A percentile compares a stretch with the other conserved stretches of the same genome.
phyloP scores from a whole-genome alignment of 345 rosid genomes.

The Psidium friedrichsthalianum region DNA sequence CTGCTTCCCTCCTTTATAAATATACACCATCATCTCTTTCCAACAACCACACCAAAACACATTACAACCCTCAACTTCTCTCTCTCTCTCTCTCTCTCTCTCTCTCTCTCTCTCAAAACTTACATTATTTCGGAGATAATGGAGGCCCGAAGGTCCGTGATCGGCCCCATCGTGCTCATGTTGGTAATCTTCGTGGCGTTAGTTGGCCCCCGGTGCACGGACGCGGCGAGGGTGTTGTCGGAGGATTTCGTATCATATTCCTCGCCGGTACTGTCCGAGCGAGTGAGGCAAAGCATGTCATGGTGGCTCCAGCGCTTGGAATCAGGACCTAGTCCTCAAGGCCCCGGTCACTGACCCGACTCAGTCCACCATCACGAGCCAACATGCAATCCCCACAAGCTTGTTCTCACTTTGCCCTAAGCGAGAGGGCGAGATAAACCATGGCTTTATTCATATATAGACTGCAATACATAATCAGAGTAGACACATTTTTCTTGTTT shows the following conservation, averaged over 20 bases:
- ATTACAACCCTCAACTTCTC: background rate
- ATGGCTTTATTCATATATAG: background rate
- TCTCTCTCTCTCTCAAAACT: background rate
- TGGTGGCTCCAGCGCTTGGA: constrained; percentile 17
- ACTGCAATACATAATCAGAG: background rate
- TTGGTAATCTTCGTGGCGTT: background rate
- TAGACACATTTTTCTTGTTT: background rate
- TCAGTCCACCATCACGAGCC: background rate
- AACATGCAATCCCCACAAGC: background rate
- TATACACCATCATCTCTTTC: background rate
- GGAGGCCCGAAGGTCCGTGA: background rate
- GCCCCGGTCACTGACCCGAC: constrained; percentile 20
- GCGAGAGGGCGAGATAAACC: constrained; percentile 3
- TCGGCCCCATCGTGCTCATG: background rate
- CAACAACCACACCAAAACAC: background rate
- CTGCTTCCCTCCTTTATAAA: background rate
- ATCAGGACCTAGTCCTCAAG: constrained; percentile 32
- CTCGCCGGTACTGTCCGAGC: constrained; percentile 9
- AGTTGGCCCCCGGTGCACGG: background rate
- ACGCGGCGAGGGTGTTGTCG: background rate
- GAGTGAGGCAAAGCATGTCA: constrained; percentile 13
- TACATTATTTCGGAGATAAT: background rate
- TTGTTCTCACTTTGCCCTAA: background rate
- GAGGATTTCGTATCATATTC: constrained; percentile 2
- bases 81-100: background rate